phyloP scores from a whole-genome alignment of 225 moss, liverwort and hornwort genomes.

The Climacium dendroides region DNA sequence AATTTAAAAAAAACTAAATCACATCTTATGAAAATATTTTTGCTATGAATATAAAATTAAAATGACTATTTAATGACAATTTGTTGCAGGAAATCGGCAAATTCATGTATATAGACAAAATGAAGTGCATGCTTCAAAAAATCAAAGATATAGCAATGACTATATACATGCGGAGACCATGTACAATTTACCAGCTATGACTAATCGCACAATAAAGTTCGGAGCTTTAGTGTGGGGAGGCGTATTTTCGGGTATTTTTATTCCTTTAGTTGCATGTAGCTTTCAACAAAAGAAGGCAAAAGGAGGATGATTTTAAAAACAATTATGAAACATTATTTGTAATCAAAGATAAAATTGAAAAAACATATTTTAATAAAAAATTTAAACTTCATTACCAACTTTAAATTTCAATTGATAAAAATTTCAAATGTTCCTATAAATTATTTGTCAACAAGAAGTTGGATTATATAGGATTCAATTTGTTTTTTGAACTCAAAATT shows the following conservation, averaged over 20 bases:
- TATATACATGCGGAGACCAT: conserved; percentile 64
- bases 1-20: no score
- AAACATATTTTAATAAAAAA: background rate
- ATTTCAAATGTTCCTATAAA: background rate
- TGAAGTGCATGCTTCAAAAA: conserved; percentile 5
- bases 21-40: background rate
- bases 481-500: no score
- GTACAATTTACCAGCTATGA: conserved; percentile 62
- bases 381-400: background rate
- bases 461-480: no score
- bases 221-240: conserved; percentile 62
- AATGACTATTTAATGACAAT: background rate
- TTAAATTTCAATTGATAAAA: no score
- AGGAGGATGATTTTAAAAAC: background rate
- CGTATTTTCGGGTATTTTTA: background rate
- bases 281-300: conserved; percentile 49
- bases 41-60: background rate
- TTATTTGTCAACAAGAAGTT: background rate
- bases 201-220: conserved; percentile 40
- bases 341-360: background rate
- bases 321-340: background rate
- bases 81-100: background rate
- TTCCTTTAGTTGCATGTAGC: conserved; percentile 29
- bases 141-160: conserved; percentile 31
- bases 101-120: background rate